Percentiles rank a stretch among this genome's conserved stretches.
Evolutionary conservation across 768 basidiomycete species (phyloP).

Genomic region (Calocybe gangraenosa): DNA sequence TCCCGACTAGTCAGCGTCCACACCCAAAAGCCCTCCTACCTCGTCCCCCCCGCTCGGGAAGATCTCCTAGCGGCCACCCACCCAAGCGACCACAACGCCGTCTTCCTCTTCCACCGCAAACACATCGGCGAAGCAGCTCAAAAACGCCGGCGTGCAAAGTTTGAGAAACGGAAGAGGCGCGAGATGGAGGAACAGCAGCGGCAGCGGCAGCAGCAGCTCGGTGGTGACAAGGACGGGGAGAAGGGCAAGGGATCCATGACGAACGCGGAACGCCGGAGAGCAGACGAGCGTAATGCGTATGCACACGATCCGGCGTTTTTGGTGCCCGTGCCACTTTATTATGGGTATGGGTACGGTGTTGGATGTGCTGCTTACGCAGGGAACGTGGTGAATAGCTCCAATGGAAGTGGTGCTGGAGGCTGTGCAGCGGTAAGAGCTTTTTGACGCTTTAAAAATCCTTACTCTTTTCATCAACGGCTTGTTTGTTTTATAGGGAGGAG

Average conservation of each 20-base stretch:
- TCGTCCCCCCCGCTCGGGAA: slow-evolving; percentile 23
- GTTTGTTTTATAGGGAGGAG: no score
- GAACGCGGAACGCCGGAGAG: slow-evolving; percentile 7
- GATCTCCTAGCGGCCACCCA: slow-evolving; percentile 45
- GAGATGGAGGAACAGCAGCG: slow-evolving; percentile 20
- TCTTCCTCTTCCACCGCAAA: slow-evolving; percentile 25
- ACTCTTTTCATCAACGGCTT: no score
- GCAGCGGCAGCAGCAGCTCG: no score
- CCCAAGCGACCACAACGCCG: slow-evolving; percentile 44
- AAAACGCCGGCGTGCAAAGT: slow-evolving; percentile 1
- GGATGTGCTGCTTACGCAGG: slow-evolving; percentile 6
- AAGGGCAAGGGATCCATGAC: slow-evolving; percentile 15
- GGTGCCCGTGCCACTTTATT: slow-evolving; percentile 29
- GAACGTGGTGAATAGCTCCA: slow-evolving; percentile 7
- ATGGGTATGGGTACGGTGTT: slow-evolving; percentile 3
- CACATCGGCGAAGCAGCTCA: background rate
- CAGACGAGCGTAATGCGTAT: slow-evolving; percentile 1
- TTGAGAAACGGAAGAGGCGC: slow-evolving; percentile 20
- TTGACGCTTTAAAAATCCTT: no score
- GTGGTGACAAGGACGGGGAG: slow-evolving; percentile 12
- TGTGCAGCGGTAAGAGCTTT: slow-evolving; percentile 25
- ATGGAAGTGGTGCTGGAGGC: slow-evolving; percentile 21
- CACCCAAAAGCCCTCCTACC: slow-evolving; percentile 21
- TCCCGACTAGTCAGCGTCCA: slow-evolving; percentile 22
- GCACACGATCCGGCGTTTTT: slow-evolving; percentile 33